Percentiles rank a stretch among this genome's conserved stretches.
Evolutionary conservation across 73 alveolate species (phyloP).

Genomic region (Tetrahymena elliotti): DNA sequence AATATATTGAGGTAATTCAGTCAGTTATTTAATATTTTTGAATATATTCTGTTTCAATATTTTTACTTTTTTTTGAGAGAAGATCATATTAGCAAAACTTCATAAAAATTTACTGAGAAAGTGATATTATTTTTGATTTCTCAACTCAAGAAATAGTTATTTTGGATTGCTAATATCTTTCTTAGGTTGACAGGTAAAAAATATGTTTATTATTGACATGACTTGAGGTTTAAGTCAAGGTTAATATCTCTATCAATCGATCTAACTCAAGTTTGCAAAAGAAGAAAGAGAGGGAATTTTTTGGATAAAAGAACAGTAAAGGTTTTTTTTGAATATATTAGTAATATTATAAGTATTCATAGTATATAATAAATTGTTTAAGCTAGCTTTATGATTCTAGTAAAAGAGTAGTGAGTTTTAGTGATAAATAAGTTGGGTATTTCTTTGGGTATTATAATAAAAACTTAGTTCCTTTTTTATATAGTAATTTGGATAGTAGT

Average conservation of each 20-base stretch:
- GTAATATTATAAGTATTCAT: not conserved
- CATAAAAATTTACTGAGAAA: not conserved
- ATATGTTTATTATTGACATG: not conserved
- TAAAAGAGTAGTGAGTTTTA: not conserved
- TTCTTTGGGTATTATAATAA: not conserved
- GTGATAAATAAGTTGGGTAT: not conserved
- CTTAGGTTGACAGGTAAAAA: not conserved
- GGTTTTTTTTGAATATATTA: no score
- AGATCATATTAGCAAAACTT: not conserved
- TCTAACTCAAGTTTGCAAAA: not conserved
- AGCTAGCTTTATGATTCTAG: not conserved
- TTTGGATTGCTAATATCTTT: not conserved
- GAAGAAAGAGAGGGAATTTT: not conserved
- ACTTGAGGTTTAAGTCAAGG: not conserved
- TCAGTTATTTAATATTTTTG: not conserved
- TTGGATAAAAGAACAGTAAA: not conserved
- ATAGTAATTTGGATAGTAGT: not conserved
- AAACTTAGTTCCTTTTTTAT: not conserved
- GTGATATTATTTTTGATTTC: not conserved
- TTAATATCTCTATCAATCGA: not conserved
- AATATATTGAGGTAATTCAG: not conserved
- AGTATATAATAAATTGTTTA: not conserved
- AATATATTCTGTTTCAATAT: not conserved
- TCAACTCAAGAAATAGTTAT: not conserved
- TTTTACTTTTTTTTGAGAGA: not conserved